Evolutionary conservation across 2,329 filamentous ascomycete genomes (phyloP), one percentile per base, ranked within the genome.

Genomic region (Cladosporium sp.): DNA sequence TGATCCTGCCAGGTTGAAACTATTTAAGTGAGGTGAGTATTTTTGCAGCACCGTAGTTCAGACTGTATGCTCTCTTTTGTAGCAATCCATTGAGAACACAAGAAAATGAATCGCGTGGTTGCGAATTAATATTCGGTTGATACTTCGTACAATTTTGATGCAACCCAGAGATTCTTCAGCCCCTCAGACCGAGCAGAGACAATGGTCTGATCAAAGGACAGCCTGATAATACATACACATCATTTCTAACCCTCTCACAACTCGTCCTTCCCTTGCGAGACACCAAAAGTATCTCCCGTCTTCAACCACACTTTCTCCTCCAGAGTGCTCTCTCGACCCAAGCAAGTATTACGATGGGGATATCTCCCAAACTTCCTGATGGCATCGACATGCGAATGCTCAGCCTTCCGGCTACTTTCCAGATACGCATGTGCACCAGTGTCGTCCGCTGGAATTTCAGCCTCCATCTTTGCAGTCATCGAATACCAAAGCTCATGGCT

Each of bases 301-400:
- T 79, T 78, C 49, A 88, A 69, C 74, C 82, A 88, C 67, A 77
- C 76, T 60, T 66, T 72, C 75, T 88, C 86, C 67, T 84, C 84
- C 1, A 68, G 67, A 6, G 83, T 87, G 53, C 73, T 77, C 66
- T 79, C 73, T 67, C 86, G 75, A 0, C 82, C 84, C 59, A 89
- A 61, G 0, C 77, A 77, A 63, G 75, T 71, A 70, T 88, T 89
- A 6, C 86, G 77, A 74, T 88, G 83, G 10, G 86, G 86, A 75
- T 87, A 89, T 62, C 86, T 75, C 1, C 85, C 86, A 72, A 88
- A 89, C 65, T 66, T 77, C 64, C 80, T 74, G 43, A 89, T 74
- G 16, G 87, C 82, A 25, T 79, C 79, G 25, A 73, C 71, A 71
- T 89, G 86, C 68, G 77, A 79, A 68, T 75, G 74, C 67, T 82